phyloP scores from a whole-genome alignment of 257 asterid genomes.

The Voacanga thouarsii region DNA sequence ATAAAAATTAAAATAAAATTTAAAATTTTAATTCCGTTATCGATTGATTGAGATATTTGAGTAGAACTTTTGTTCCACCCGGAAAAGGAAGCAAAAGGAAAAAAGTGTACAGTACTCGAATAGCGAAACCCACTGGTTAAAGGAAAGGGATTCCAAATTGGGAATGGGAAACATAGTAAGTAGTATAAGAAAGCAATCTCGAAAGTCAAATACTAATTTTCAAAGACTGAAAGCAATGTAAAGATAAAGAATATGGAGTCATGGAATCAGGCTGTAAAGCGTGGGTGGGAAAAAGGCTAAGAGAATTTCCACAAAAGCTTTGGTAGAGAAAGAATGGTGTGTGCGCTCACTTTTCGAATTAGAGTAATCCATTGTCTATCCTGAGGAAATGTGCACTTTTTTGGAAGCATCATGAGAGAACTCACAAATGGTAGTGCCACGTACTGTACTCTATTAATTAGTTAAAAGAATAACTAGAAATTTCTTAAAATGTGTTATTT shows the following conservation, averaged over 20 bases:
- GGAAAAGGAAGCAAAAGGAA: neutral
- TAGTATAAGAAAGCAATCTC: neutral
- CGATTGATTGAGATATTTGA: too few relatives aligned
- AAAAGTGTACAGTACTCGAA: neutral
- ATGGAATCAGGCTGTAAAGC: conserved; percentile 1
- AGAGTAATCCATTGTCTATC: neutral
- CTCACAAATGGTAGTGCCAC: too few relatives aligned
- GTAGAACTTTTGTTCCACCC: neutral
- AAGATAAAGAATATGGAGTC: neutral
- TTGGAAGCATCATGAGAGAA: neutral
- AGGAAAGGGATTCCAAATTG: neutral
- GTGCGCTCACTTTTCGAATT: neutral
- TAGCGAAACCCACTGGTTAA: neutral
- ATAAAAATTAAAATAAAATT: too few relatives aligned
- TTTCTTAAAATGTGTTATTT: too few relatives aligned
- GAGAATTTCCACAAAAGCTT: conserved; percentile 8
- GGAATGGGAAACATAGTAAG: neutral
- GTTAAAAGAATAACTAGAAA: too few relatives aligned
- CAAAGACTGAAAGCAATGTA: neutral
- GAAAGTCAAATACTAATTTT: neutral
- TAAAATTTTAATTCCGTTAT: too few relatives aligned
- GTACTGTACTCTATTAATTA: too few relatives aligned
- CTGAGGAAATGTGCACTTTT: neutral
- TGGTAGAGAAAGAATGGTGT: neutral
- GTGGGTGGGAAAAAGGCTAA: neutral